Base-by-base conservation (phyloP, 2,329 filamentous ascomycete genomes). In the Pseudogymnoascus pannorum region DNA sequence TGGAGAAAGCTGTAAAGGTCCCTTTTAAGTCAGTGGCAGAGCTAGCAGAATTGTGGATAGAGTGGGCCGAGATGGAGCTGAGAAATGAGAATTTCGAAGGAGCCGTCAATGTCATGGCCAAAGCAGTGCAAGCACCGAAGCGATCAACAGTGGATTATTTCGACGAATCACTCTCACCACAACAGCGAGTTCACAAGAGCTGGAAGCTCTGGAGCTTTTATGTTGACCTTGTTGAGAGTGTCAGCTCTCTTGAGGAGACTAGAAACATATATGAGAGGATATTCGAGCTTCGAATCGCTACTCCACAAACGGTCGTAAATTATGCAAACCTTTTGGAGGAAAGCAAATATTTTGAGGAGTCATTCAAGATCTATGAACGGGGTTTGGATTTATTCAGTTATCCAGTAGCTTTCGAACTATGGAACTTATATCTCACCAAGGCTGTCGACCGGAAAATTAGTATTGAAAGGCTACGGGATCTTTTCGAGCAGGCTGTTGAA, bases 201-300 rank as follows among this genome's bases (percentile, higher is more conserved):
- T 99, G 94, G 94, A 99, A 97, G 74, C 77, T 99, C 9, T 99
- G 94, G 94, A 96, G 92, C 75, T 99, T 99, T 78, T 99, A 99
- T 69, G 92, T 99, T 40, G 94, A 99, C 73, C 83, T 99, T 1
- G 92, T 99, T 2, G 94, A 99, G 74, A 96, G 92, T 73, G 92
- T 97, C 31, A 88, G 89, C 64, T 91, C 89, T 0, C 76, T 99
- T 14, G 92, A 96, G 20, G 93, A 97, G 75, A 97, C 93, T 0
- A 90, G 86, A 73, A 93, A 91, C 73, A 87, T 97, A 1, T 99
- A 99, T 74, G 94, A 99, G 73, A 84, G 94, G 61, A 97, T 99
- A 69, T 99, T 99, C 72, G 95, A 99, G 75, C 86, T 99, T 63
- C 90, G 93, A 54, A 99, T 99, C 68, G 94, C 95, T 20, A 99